Evolutionary conservation across 352 stramenopile genomes (phyloP), one percentile per base, ranked within the genome.

Genomic region (Globisporangium nagaii): DNA sequence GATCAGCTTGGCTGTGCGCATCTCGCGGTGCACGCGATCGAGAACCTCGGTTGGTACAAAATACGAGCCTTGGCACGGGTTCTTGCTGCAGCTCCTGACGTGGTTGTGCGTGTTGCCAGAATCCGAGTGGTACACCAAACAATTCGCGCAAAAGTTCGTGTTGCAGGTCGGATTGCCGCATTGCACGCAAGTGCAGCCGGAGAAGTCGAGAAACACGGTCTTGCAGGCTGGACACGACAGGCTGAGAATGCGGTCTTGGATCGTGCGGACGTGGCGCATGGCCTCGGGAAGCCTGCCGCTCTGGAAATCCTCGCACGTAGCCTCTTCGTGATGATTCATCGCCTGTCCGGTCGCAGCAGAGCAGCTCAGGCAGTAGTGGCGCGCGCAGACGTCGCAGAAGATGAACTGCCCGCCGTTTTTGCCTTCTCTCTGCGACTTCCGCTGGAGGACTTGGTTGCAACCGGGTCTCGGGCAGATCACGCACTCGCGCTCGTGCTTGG

Each of bases 221-320:
- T 34, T 48, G 49, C 62, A 70, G n/a, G 55, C 34, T n/a, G 62
- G 62, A 20, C 62, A 70, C 39, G 48, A 36, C 19, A 65, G 44
- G 53, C 62, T 70, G 6, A 65, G 43, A 30, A 70, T 70, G 35
- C 62, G 40, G 15, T 70, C 52, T 47, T 64, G 56, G 39, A 68
- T 64, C 9, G 20, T 13, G 4, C 47, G 43, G 12, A 65, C 17
- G 42, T 68, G 62, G 19, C 46, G 43, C 13, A 20, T 13, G 13
- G 58, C 34, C 17, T 52, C 27, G 15, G 44, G 41, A 2, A 50
- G 11, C 12, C 47, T 41, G 17, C 51, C 37, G 8, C 47, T 12
- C 4, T 46, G 50, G 31, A 59, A 63, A 25, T 58, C 25, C n/a
- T 63, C 46, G 35, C 62, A 68, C 0, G 51, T 62, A 2, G 39